Conservation (phyloP, 306 rosid species). For the Lathyrus aphaca region DNA sequence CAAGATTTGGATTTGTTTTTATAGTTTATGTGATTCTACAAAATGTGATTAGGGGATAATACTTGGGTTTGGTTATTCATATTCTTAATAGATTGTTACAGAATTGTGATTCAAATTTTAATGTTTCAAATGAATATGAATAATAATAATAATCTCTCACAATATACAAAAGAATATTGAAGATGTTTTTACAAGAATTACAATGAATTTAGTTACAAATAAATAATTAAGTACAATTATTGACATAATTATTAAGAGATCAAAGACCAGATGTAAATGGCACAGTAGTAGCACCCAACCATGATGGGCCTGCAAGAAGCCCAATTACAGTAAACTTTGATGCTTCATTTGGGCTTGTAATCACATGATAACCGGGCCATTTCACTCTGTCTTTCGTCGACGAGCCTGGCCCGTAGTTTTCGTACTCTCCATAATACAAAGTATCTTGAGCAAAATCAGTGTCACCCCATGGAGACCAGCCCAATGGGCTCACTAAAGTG, state of each 20-base stretch:
- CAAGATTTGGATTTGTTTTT: neutral
- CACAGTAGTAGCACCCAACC: constrained; percentile 75
- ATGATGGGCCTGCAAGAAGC: constrained; percentile 66
- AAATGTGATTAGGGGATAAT: constrained; percentile 16
- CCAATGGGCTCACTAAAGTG: constrained; percentile 60
- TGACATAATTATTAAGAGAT: neutral
- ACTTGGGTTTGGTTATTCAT: constrained; percentile 27
- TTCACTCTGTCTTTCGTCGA: constrained; percentile 52
- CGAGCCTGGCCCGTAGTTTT: constrained; percentile 71
- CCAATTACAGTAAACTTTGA: constrained; percentile 51
- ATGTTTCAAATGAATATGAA: constrained; percentile 25
- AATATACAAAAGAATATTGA: constrained; percentile 30
- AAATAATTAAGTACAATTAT: constrained; percentile 5
- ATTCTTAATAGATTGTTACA: constrained; percentile 8
- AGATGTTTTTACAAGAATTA: neutral
- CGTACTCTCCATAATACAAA: constrained; percentile 66
- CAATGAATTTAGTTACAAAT: neutral
- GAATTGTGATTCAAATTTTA: neutral
- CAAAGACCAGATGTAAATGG: constrained; percentile 61
- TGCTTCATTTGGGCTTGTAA: constrained; percentile 54
- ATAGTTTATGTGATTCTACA: constrained; percentile 23
- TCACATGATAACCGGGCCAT: constrained; percentile 73
- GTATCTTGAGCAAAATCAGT: constrained; percentile 53
- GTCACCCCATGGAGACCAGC: constrained; percentile 71
- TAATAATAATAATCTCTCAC: too few relatives aligned